These are phyloP conservation scores for Cytospora leucostoma DNA, from an alignment of 2,329 filamentous ascomycete genomes.

Conservation along the genomic window DNA sequence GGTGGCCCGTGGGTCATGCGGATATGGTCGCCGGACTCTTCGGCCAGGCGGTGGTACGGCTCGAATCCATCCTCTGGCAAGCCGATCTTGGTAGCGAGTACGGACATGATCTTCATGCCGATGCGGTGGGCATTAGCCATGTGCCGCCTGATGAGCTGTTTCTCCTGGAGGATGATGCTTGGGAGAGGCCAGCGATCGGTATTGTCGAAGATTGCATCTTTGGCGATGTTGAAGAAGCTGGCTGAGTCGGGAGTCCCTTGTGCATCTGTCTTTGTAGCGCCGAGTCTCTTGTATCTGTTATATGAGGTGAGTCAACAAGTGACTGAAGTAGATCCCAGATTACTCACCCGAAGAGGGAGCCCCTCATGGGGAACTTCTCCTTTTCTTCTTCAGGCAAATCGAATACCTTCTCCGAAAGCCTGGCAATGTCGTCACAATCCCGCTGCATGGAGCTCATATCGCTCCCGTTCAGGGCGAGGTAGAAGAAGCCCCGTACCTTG, in stretches of 20 bases:
- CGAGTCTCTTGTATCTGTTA: constrained; percentile 23
- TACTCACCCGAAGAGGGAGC: constrained; percentile 26
- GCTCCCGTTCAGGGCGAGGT: constrained; percentile 26
- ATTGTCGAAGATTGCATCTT: constrained; percentile 28
- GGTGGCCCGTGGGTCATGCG: constrained; percentile 27
- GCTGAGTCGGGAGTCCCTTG: constrained; percentile 26
- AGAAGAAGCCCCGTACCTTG: constrained; percentile 29
- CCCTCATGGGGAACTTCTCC: constrained; percentile 22
- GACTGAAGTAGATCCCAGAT: background rate
- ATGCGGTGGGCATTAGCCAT: constrained; percentile 24
- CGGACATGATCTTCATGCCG: constrained; percentile 22
- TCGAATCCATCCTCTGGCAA: constrained; percentile 20
- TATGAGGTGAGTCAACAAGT: too few relatives aligned
- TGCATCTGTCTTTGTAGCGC: constrained; percentile 24
- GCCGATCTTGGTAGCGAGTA: constrained; percentile 20
- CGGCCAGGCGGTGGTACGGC: constrained; percentile 20
- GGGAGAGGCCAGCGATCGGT: constrained; percentile 23
- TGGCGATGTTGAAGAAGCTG: constrained; percentile 28
- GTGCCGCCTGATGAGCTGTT: constrained; percentile 22
- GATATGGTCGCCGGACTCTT: constrained; percentile 29
- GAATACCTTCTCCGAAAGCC: constrained; percentile 25
- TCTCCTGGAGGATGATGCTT: constrained; percentile 16
- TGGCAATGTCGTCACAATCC: constrained; percentile 26
- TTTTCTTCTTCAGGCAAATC: constrained; percentile 26
- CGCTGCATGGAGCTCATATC: constrained; percentile 17